Evolutionary conservation across 495 filamentous ascomycete species (phyloP), one percentile per base, ranked within the genome.

Genomic region (Penicillium fimorum): DNA sequence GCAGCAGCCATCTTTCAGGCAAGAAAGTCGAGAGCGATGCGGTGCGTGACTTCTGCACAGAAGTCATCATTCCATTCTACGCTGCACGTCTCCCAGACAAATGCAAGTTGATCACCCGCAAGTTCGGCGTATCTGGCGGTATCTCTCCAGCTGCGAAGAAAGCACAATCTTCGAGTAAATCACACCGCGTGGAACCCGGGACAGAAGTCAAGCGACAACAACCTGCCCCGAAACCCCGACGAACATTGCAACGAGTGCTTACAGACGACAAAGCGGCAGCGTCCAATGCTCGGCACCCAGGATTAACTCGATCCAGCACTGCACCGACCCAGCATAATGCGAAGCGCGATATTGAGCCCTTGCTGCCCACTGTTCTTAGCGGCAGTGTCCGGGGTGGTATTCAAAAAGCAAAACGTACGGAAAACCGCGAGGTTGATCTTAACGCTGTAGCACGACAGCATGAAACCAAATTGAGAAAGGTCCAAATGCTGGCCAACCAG

Each of bases 11-110:
- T 53, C 63, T 64, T 48, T 66, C 72, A 11, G 74, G 74, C 20
- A 78, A 79, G 59, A 78, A 76, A 48, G 61, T 64, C 42, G 75
- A 80, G 42, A 79, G 75, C 30, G 84, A 88, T 64, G 78, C 82
- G 17, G 73, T 90, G 29, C 79, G 78, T 47, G 80, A 92, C 66
- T 98, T 97, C 63, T 97, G 91, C 68, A 82, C 92, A 2, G 93
- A 97, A 70, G 90, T 98, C 49, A 86, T 98, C 63, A 74, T 95
- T 38, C 93, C 94, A 44, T 97, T 98, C 76, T 98, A 95, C 64
- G 85, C 85, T 35, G 82, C 90, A 12, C 87, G 92, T 22, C 75
- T 96, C 10, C 93, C 92, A 6, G 86, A 92, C 25, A 80, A 88
- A 44, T 94, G 90, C 70, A 83, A 84, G 47, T 76, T 79, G 37